phyloP scores from a whole-genome alignment of 768 basidiomycete genomes.

The Podaxis carcinomalis region DNA sequence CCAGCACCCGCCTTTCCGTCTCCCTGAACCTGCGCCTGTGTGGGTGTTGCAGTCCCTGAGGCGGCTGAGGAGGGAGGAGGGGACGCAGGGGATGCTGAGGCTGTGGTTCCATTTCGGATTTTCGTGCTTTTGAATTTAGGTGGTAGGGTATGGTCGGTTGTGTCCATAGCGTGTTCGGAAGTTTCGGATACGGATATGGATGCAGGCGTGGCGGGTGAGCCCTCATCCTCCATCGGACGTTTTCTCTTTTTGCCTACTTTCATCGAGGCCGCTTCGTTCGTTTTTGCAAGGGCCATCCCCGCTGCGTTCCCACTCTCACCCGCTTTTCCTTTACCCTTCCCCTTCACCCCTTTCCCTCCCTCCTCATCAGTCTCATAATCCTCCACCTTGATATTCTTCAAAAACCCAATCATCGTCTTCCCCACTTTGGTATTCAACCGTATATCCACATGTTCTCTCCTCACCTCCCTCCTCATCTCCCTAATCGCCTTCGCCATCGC shows the following conservation, averaged over 20 bases:
- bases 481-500: constrained; percentile 42
- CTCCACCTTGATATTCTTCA: constrained; percentile 26
- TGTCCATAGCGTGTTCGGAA: neutral
- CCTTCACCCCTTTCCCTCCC: constrained; percentile 11
- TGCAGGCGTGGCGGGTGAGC: neutral
- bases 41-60: neutral
- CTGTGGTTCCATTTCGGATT: neutral
- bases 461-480: constrained; percentile 51
- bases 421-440: constrained; percentile 57
- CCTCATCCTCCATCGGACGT: neutral
- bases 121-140: neutral
- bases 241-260: neutral
- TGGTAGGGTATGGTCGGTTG: neutral
- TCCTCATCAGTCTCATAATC: constrained; percentile 13
- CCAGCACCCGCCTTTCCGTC: no score
- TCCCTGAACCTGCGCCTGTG: no score
- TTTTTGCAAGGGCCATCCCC: constrained; percentile 5
- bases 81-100: neutral
- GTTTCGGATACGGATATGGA: neutral
- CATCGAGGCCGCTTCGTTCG: neutral
- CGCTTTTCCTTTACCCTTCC: constrained; percentile 8
- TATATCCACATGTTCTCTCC: constrained; percentile 56
- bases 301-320: constrained; percentile 6
- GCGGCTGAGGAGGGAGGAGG: neutral
- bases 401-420: constrained; percentile 51